Percentiles rank a stretch among this genome's conserved stretches.
Evolutionary conservation across 805 yeast species (phyloP).

Genomic region (Ogataea glucozyma): DNA sequence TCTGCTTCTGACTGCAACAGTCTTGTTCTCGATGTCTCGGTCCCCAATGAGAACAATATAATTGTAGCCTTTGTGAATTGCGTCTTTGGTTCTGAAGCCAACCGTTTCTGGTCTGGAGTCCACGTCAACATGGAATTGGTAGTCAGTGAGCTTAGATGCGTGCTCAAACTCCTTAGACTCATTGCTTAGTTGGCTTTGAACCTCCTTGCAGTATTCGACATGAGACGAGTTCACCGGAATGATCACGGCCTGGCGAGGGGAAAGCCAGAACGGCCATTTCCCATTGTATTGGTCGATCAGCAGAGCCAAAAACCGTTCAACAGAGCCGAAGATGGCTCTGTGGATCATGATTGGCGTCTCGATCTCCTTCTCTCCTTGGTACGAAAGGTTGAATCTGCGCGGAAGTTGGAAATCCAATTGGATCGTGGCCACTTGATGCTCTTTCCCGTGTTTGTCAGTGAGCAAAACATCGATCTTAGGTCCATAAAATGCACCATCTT

Average conservation of each 20-base stretch:
- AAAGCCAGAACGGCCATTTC: slow-evolving; percentile 97
- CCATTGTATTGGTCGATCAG: slow-evolving; percentile 88
- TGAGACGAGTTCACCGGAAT: slow-evolving; percentile 76
- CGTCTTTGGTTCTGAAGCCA: slow-evolving; percentile 78
- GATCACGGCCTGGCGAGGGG: slow-evolving; percentile 85
- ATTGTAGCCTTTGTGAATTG: slow-evolving; percentile 70
- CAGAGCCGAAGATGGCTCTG: slow-evolving; percentile 92
- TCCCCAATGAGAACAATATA: slow-evolving; percentile 88
- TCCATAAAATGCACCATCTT: slow-evolving; percentile 98
- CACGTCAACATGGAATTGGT: slow-evolving; percentile 71
- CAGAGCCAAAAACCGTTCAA: slow-evolving; percentile 90
- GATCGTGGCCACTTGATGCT: slow-evolving; percentile 93
- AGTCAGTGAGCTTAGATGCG: slow-evolving; percentile 58
- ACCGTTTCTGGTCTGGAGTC: slow-evolving; percentile 77
- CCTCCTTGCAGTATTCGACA: slow-evolving; percentile 49
- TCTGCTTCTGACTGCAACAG: slow-evolving; percentile 64
- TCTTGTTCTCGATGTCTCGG: slow-evolving; percentile 62
- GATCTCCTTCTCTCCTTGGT: slow-evolving; percentile 53
- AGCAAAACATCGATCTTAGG: slow-evolving; percentile 91
- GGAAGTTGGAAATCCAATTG: slow-evolving; percentile 96
- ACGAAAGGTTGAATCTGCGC: slow-evolving; percentile 72
- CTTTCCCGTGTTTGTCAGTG: slow-evolving; percentile 74
- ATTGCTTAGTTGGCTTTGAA: slow-evolving; percentile 50
- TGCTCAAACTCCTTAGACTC: slow-evolving; percentile 38
- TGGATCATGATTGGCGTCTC: slow-evolving; percentile 92